These are phyloP conservation scores for Gamsiella multidivaricata DNA, from an alignment of 192 early-diverging fungal genomes.

Conservation along the genomic window DNA sequence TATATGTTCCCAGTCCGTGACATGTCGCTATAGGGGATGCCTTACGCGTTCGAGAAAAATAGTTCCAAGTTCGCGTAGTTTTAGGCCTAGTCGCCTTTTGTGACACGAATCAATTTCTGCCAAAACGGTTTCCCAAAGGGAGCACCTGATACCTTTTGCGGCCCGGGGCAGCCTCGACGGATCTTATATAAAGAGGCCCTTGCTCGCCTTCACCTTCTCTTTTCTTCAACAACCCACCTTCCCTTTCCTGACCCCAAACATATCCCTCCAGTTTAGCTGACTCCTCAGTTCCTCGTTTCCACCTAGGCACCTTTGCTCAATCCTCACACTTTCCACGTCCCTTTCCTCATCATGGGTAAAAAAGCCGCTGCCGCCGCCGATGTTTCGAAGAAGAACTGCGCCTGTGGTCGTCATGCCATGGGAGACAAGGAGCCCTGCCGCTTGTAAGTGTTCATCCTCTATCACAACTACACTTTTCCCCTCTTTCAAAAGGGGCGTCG, in stretches of 20 bases:
- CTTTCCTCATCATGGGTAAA: slow-evolving; percentile 26
- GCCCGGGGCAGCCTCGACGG: too few species aligned
- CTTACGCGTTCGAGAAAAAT: too few species aligned
- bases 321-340: not conserved
- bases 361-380: slow-evolving; percentile 39
- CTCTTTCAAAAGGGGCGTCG: not conserved
- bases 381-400: slow-evolving; percentile 38
- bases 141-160: too few species aligned
- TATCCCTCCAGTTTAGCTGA: not conserved
- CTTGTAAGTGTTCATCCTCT: slow-evolving; percentile 30
- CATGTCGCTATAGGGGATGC: too few species aligned
- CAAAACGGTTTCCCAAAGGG: too few species aligned
- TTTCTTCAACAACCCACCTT: not conserved
- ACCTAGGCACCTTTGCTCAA: not conserved
- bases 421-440: slow-evolving; percentile 52
- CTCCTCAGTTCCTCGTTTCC: not conserved
- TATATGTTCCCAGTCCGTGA: too few species aligned
- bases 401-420: slow-evolving; percentile 40
- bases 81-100: too few species aligned
- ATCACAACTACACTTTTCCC: not conserved
- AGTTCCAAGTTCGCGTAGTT: too few species aligned
- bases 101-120: too few species aligned
- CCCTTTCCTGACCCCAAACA: not conserved
- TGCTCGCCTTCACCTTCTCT: not conserved
- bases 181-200: too few species aligned